Evolutionary conservation across 257 asterid species (phyloP).

Genomic region (Anisodus tanguticus): DNA sequence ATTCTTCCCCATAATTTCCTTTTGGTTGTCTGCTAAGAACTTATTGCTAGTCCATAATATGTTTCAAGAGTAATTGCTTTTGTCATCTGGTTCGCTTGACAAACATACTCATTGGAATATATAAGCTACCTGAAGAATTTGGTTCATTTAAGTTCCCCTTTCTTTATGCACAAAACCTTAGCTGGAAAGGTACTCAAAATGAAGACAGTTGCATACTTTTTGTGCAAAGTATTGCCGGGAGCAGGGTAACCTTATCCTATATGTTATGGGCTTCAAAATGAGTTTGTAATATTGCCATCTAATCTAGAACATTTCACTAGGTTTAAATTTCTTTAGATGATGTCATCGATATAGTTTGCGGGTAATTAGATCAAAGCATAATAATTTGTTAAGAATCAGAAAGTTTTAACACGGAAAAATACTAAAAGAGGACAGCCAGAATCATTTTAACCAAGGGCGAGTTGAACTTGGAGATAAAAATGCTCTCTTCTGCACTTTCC

Average conservation of each 20-base stretch:
- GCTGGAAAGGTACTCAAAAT: not conserved
- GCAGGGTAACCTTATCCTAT: not conserved
- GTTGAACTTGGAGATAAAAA: conserved; percentile 11
- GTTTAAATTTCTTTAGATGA: not conserved
- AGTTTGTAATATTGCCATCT: not conserved
- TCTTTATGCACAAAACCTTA: not conserved
- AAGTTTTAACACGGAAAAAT: not conserved
- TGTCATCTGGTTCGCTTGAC: not conserved
- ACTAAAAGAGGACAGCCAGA: not conserved
- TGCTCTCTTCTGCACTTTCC: not conserved
- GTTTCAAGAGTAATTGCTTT: not conserved
- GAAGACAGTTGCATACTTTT: not conserved
- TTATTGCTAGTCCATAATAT: not conserved
- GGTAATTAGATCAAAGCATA: not conserved
- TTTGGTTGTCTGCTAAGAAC: not conserved
- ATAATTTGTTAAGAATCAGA: not conserved
- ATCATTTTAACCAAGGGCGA: not conserved
- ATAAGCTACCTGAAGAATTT: not conserved
- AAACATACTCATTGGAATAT: not conserved
- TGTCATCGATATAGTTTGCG: not conserved
- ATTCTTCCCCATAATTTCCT: not conserved
- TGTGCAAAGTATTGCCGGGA: not conserved
- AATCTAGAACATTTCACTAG: not conserved
- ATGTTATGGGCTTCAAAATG: not conserved
- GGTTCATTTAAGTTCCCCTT: not conserved